A percentile compares a stretch with the other conserved stretches of the same genome.
Evolutionary conservation across 768 basidiomycete genomes (phyloP).

Genomic region (Cystobasidium onofrii): DNA sequence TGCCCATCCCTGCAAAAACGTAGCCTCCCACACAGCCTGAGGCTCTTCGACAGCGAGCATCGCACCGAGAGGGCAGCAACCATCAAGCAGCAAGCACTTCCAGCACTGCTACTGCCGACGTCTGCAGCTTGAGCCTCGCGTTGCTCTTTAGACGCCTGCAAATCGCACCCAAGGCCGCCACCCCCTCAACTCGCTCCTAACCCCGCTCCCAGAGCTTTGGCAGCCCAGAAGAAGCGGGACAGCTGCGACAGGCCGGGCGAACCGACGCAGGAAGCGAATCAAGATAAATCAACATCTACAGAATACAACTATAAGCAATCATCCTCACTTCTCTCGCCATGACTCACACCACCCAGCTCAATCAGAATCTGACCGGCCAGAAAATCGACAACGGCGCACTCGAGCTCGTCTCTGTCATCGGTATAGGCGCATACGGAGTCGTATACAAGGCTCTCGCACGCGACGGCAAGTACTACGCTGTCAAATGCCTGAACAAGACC

Average conservation of each 20-base stretch:
- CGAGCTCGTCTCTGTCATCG: constrained; percentile 76
- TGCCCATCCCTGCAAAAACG: too few species aligned
- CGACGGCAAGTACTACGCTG: constrained; percentile 57
- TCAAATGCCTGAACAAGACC: constrained; percentile 70
- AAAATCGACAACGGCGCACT: constrained; percentile 73
- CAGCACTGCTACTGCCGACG: too few species aligned
- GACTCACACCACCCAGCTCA: constrained; percentile 25
- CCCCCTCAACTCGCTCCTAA: not conserved
- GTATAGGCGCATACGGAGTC: constrained; percentile 88
- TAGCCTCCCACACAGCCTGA: too few species aligned
- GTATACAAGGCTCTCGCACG: constrained; percentile 70
- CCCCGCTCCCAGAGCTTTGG: not conserved
- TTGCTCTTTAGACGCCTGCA: not conserved
- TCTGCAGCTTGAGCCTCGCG: not conserved
- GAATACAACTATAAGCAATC: not conserved
- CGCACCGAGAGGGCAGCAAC: too few species aligned
- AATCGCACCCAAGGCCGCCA: not conserved
- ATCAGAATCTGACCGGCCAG: constrained; percentile 53
- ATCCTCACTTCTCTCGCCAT: not conserved
- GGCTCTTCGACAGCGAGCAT: too few species aligned
- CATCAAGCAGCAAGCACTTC: too few species aligned
- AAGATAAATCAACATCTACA: not conserved
- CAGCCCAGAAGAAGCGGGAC: not conserved
- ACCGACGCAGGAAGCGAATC: not conserved
- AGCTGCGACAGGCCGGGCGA: not conserved